Conservation (phyloP, 78 protist genomes). For the Chrysochromulina tobinii region DNA sequence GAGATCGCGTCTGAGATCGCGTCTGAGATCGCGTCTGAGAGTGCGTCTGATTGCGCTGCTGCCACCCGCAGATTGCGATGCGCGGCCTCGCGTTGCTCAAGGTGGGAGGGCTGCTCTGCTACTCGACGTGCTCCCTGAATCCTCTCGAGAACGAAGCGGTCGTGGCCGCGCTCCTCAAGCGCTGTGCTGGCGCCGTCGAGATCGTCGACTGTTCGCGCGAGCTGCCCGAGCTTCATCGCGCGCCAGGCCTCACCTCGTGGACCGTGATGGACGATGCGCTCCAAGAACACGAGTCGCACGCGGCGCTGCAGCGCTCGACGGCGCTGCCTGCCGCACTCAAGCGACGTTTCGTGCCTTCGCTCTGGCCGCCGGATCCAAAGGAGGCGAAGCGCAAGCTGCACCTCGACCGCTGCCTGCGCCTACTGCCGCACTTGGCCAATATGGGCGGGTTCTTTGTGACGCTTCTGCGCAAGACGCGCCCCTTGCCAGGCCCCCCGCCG, state of each 20-base stretch:
- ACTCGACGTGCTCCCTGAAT: conserved; percentile 96
- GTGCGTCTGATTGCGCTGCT: too few species aligned
- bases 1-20: too few species aligned
- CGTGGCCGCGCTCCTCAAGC: conserved; percentile 76
- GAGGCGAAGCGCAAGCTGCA: conserved; percentile 50
- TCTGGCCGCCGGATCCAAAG: conserved; percentile 62
- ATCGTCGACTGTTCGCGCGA: conserved; percentile 70
- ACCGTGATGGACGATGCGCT: not conserved
- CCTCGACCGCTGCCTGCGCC: conserved; percentile 78
- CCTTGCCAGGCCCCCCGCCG: not conserved
- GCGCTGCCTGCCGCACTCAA: not conserved
- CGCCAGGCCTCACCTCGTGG: not conserved
- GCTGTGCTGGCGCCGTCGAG: conserved; percentile 44
- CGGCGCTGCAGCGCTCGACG: not conserved
- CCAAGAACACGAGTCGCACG: not conserved
- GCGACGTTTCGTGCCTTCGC: conserved; percentile 3
- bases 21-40: too few species aligned
- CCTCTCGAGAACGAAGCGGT: conserved; percentile 98
- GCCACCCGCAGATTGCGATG: conserved; percentile 63
- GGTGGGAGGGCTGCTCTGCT: conserved; percentile 91
- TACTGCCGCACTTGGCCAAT: conserved; percentile 88
- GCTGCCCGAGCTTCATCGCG: not conserved
- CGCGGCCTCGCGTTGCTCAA: conserved; percentile 80
- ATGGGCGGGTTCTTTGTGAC: conserved; percentile 98
- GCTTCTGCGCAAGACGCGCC: conserved; percentile 56